Conservation (phyloP, 2,329 filamentous ascomycete species). For the Colletotrichum somersetense region DNA sequence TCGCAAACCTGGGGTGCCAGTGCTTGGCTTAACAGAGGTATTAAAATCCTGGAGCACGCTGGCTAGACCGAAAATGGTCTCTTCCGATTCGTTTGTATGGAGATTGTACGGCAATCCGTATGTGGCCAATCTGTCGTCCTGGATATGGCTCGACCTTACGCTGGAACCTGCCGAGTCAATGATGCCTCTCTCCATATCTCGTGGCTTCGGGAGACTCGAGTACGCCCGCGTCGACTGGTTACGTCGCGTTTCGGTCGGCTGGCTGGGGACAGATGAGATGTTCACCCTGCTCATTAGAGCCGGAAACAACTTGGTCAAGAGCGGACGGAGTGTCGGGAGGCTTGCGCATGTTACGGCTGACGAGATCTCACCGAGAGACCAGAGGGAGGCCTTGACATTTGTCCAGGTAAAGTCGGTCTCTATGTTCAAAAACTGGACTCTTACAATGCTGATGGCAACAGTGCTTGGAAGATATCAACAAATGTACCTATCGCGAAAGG, state of each 20-base stretch:
- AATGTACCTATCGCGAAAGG: neutral
- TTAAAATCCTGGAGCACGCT: conserved; percentile 32
- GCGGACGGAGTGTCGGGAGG: conserved; percentile 45
- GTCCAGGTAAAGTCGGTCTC: conserved; percentile 44
- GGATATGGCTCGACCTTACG: conserved; percentile 21
- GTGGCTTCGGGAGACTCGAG: conserved; percentile 7
- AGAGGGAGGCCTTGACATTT: conserved; percentile 45
- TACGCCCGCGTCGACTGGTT: conserved; percentile 22
- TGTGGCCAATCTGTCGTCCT: conserved; percentile 8
- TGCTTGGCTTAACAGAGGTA: conserved; percentile 12
- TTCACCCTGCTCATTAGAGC: conserved; percentile 32
- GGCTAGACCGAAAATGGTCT: conserved; percentile 29
- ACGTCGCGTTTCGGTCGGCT: conserved; percentile 26
- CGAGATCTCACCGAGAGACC: conserved; percentile 45
- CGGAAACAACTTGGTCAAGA: conserved; percentile 39
- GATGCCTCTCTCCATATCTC: conserved; percentile 23
- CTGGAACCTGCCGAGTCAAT: conserved; percentile 19
- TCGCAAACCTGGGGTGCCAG: conserved; percentile 5
- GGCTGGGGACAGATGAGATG: conserved; percentile 27
- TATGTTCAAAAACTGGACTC: conserved; percentile 43
- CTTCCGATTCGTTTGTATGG: conserved; percentile 18
- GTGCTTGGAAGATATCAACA: conserved; percentile 38
- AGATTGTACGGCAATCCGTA: conserved; percentile 24
- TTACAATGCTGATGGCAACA: conserved; percentile 44
- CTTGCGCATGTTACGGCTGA: conserved; percentile 45